A percentile compares a stretch with the other conserved stretches of the same genome.
These are phyloP conservation scores for Penicillium sp. DNA, from an alignment of 2,329 filamentous ascomycete species.

Conservation along the genomic window DNA sequence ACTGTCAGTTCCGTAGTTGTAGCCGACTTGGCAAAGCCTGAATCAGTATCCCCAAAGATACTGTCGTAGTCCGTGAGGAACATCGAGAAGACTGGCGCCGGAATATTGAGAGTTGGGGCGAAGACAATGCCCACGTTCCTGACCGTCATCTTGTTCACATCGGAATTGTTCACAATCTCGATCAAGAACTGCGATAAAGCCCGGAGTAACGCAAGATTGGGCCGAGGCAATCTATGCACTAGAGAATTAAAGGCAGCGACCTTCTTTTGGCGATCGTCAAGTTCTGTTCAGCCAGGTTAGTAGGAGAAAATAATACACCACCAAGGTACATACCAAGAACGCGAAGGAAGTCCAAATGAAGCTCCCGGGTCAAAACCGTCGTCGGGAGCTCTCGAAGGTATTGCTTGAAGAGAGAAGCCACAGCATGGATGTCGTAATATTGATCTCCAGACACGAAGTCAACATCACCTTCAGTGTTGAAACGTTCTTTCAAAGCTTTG, in stretches of 20 bases:
- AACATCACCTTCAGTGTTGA: slow-evolving; percentile 89
- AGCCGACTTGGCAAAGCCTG: slow-evolving; percentile 39
- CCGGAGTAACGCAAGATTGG: slow-evolving; percentile 78
- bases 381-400: slow-evolving; percentile 90
- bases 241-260: slow-evolving; percentile 73
- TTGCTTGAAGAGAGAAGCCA: slow-evolving; percentile 89
- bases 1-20: slow-evolving; percentile 49
- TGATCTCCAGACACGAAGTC: slow-evolving; percentile 75
- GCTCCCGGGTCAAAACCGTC: slow-evolving; percentile 84
- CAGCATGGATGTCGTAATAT: slow-evolving; percentile 93
- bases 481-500: slow-evolving; percentile 84
- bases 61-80: slow-evolving; percentile 86
- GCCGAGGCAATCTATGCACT: slow-evolving; percentile 73
- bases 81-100: slow-evolving; percentile 87
- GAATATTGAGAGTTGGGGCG: slow-evolving; percentile 94
- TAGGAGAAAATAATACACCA: slow-evolving; percentile 2
- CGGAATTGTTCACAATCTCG: slow-evolving; percentile 85
- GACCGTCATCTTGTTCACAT: slow-evolving; percentile 96
- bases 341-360: slow-evolving; percentile 83
- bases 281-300: slow-evolving; percentile 52
- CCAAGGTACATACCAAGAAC: slow-evolving; percentile 59
- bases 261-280: slow-evolving; percentile 73
- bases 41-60: slow-evolving; percentile 70
- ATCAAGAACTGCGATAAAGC: slow-evolving; percentile 87
- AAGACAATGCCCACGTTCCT: slow-evolving; percentile 98